phyloP scores from a whole-genome alignment of 2,329 filamentous ascomycete genomes.

The Venturia aucupariae region DNA sequence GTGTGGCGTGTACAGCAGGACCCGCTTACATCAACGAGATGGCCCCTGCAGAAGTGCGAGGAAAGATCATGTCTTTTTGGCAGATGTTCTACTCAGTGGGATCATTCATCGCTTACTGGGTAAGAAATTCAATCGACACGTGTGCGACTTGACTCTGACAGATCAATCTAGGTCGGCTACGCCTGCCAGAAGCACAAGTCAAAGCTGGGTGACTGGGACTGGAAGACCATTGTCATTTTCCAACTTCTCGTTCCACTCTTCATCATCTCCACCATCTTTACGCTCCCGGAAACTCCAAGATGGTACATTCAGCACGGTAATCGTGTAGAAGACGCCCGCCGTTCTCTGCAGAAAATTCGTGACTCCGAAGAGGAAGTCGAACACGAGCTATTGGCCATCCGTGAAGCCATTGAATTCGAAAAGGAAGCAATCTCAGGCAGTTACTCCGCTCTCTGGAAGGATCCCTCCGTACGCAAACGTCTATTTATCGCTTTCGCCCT shows the following conservation, averaged over 20 bases:
- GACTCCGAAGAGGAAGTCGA: constrained; percentile 58
- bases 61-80: constrained; percentile 61
- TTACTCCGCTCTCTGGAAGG: constrained; percentile 61
- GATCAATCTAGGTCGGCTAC: constrained; percentile 33
- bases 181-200: constrained; percentile 48
- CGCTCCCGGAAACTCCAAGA: constrained; percentile 58
- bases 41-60: constrained; percentile 53
- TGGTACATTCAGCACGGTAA: constrained; percentile 57
- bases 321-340: constrained; percentile 51
- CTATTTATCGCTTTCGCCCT: constrained; percentile 56
- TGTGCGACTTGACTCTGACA: not conserved
- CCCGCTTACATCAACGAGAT: constrained; percentile 65
- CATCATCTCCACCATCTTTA: constrained; percentile 53
- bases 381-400: constrained; percentile 54
- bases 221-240: constrained; percentile 64
- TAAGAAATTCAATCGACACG: constrained; percentile 28
- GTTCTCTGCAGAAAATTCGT: constrained; percentile 50
- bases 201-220: constrained; percentile 60
- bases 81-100: constrained; percentile 59
- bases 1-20: constrained; percentile 57
- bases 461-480: constrained; percentile 58
- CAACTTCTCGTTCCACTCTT: constrained; percentile 58
- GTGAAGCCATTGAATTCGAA: constrained; percentile 62
- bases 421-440: constrained; percentile 56
- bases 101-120: constrained; percentile 56